Percentiles rank a stretch among this genome's conserved stretches.
These are phyloP conservation scores for Terfezia boudieri DNA, from an alignment of 495 filamentous ascomycete species.

Conservation along the genomic window DNA sequence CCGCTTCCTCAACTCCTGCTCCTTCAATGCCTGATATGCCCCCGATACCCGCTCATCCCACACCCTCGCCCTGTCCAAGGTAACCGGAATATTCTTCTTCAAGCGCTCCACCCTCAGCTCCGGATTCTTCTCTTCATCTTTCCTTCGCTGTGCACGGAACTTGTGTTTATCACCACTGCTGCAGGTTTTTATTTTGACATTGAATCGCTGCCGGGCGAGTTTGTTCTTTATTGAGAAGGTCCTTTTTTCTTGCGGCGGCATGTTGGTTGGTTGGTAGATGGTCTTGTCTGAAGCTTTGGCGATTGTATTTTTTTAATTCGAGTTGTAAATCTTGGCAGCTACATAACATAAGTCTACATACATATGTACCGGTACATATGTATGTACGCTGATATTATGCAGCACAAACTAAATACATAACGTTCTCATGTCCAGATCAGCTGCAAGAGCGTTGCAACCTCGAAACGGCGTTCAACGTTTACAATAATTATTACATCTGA, in stretches of 20 bases:
- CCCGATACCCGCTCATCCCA: conserved; percentile 74
- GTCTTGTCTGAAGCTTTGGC: too few species aligned
- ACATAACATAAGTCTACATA: too few species aligned
- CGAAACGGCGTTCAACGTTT: too few species aligned
- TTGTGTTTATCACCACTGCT: conserved; percentile 49
- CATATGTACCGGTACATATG: too few species aligned
- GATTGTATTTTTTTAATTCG: too few species aligned
- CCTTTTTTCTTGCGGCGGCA: background rate
- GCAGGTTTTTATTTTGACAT: conserved; percentile 55
- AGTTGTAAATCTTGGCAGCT: too few species aligned
- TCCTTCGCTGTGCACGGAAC: conserved; percentile 51
- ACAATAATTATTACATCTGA: too few species aligned
- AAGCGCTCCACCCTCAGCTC: conserved; percentile 44
- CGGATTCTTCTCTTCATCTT: conserved; percentile 72
- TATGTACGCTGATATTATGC: too few species aligned
- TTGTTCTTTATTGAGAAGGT: conserved; percentile 33
- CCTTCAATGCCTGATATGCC: conserved; percentile 39
- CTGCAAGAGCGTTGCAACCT: too few species aligned
- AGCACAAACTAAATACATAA: too few species aligned
- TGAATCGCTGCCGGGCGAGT: conserved; percentile 44
- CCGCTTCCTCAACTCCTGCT: conserved; percentile 36
- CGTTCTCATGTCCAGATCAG: too few species aligned
- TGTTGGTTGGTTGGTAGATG: too few species aligned
- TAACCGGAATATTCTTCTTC: conserved; percentile 55
- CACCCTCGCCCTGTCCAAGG: conserved; percentile 68